Conservation (phyloP, 345 rosid species). For the Melastoma malabathricum region DNA sequence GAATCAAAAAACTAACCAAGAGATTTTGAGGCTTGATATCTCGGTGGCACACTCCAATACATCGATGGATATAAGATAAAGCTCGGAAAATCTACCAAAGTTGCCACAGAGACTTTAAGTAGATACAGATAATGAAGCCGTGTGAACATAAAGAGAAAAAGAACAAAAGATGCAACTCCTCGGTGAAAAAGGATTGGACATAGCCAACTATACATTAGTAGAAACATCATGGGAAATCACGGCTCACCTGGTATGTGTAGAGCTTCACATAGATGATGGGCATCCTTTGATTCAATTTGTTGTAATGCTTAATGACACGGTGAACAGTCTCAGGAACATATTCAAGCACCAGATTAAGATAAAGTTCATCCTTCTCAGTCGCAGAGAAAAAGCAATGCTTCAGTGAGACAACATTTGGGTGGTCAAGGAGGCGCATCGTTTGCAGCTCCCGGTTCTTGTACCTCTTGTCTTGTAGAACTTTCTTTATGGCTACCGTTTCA, state of each 20-base stretch:
- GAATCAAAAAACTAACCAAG: slow-evolving; percentile 38
- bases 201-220: no score
- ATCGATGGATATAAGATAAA: slow-evolving; percentile 75
- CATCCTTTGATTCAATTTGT: slow-evolving; percentile 83
- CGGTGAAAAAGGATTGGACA: no score
- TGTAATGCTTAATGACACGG: slow-evolving; percentile 83
- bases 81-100: slow-evolving; percentile 76
- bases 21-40: slow-evolving; percentile 98
- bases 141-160: no score
- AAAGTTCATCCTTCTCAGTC: slow-evolving; percentile 88
- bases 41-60: slow-evolving; percentile 85
- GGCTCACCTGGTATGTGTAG: slow-evolving; percentile 71
- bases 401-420: slow-evolving; percentile 72
- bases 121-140: no score
- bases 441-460: slow-evolving; percentile 97
- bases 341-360: slow-evolving; percentile 91
- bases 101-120: no score
- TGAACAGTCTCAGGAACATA: slow-evolving; percentile 93
- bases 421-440: slow-evolving; percentile 97
- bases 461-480: slow-evolving; percentile 93
- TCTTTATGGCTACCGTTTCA: slow-evolving; percentile 94
- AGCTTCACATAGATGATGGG: slow-evolving; percentile 87
- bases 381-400: slow-evolving; percentile 99
- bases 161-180: no score
- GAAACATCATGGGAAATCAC: neutral